Base-by-base conservation (phyloP, 108 stramenopile species). In the Cyclotella choctawhatcheeana region DNA sequence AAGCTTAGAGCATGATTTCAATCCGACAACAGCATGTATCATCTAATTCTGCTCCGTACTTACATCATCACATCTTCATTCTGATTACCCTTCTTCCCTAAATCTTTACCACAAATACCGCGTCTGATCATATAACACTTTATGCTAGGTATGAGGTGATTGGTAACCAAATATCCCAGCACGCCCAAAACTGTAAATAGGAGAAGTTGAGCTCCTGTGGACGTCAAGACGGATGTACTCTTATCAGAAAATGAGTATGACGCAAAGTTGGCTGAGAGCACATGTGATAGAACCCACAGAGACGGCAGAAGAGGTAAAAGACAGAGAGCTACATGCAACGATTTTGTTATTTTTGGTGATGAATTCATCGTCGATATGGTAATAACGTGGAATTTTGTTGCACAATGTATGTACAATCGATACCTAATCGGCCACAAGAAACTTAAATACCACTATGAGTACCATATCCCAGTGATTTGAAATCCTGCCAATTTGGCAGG, bases 71-170 rank as follows among this genome's bases (percentile, higher is more conserved):
- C 73, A 44, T 86, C 80, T 26, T 92, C 89, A 1, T 63, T 88
- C 14, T 70, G 20, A 0, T 88, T 96, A 20, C 95, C 95, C 73
- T 89, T 85, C 79, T 93, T 96, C 22, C 95, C 95, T 30, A 93
- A 72, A 79, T 96, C 95, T 67, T 89, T 91, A 6, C 94, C 92
- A 61, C 77, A 86, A 25, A 96, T 92, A 24, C 92, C 90, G 53
- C 88, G 81, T 37, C 84, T 85, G 34, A 92, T 73, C 47, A 89
- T 92, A 68, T 92, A 96, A 54, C 26, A 58, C 43, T 73, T 54
- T 22, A 81, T 81, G 17, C 50, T 73, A 4, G 79, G 79, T 44
- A 81, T 69, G 12, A 81, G 72, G 16, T 54, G 72, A 69, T 81
- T 53, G n/a, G 79, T 74, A 25, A 63, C 66, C 0, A 74, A 22